phyloP scores from a whole-genome alignment of 495 filamentous ascomycete species.

The Podospora comata region DNA sequence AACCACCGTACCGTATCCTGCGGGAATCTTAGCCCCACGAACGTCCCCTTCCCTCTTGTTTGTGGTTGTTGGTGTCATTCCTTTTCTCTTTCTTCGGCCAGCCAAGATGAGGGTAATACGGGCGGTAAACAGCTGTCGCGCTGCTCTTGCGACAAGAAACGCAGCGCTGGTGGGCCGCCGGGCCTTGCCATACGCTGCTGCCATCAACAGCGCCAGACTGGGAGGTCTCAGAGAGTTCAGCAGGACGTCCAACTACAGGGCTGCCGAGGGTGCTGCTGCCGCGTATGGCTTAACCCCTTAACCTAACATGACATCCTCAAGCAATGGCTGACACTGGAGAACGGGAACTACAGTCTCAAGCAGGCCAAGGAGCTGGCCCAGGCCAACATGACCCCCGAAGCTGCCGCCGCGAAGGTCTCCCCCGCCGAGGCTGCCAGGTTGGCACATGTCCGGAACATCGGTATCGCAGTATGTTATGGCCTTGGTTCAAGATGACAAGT shows the following conservation, averaged over 20 bases:
- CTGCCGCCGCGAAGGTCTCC: constrained; percentile 57
- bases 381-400: constrained; percentile 44
- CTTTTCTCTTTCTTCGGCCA: constrained; percentile 22
- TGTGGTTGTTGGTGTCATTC: constrained; percentile 25
- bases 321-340: constrained; percentile 11
- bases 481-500: background rate
- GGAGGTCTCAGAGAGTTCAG: constrained; percentile 32
- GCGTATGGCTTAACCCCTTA: constrained; percentile 26
- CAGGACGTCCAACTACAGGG: constrained; percentile 20
- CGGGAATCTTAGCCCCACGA: background rate
- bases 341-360: constrained; percentile 34
- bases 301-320: background rate
- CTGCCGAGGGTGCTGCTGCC: constrained; percentile 33
- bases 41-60: background rate
- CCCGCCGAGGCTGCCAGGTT: constrained; percentile 74
- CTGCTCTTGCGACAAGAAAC: constrained; percentile 27
- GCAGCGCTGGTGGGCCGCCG: constrained; percentile 19
- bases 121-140: constrained; percentile 41
- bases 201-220: constrained; percentile 18
- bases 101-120: constrained; percentile 46
- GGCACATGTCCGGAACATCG: constrained; percentile 85
- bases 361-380: constrained; percentile 44
- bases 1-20: constrained; percentile 4
- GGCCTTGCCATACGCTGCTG: constrained; percentile 7
- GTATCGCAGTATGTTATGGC: constrained; percentile 75